Conservation (phyloP, 2,329 filamentous ascomycete genomes). For the Leptographium lundbergii region DNA sequence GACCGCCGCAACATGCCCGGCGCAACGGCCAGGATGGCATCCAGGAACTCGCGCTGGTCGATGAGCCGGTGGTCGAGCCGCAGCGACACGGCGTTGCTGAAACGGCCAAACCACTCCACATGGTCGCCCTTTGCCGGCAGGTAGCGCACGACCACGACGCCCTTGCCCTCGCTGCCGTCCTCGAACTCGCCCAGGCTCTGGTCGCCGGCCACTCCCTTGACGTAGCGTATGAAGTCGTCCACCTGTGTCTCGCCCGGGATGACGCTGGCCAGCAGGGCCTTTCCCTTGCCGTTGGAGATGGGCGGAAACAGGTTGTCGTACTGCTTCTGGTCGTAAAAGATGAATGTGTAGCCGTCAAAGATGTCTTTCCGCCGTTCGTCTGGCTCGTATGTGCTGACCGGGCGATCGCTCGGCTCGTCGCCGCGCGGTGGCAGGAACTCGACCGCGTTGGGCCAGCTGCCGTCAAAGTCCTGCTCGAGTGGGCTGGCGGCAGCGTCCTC, state of each 20-base stretch:
- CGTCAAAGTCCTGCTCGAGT: slow-evolving; percentile 70
- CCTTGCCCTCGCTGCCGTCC: slow-evolving; percentile 50
- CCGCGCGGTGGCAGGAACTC: slow-evolving; percentile 61
- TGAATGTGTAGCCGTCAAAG: slow-evolving; percentile 78
- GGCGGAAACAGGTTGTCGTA: slow-evolving; percentile 62
- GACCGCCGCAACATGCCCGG: slow-evolving; percentile 57
- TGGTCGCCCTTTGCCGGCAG: slow-evolving; percentile 42
- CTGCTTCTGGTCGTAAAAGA: slow-evolving; percentile 70
- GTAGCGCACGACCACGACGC: slow-evolving; percentile 68
- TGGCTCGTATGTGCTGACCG: slow-evolving; percentile 59
- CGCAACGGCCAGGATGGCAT: slow-evolving; percentile 75
- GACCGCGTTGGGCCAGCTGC: slow-evolving; percentile 63
- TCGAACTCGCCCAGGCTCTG: slow-evolving; percentile 56
- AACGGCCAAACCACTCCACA: slow-evolving; percentile 54
- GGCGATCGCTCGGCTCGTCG: slow-evolving; percentile 59
- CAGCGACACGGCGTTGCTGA: slow-evolving; percentile 57
- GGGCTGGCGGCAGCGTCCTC: slow-evolving; percentile 35
- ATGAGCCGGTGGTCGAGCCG: slow-evolving; percentile 70
- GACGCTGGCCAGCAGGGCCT: slow-evolving; percentile 57
- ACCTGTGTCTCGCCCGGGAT: slow-evolving; percentile 50
- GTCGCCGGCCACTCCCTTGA: slow-evolving; percentile 61
- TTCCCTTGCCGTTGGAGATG: slow-evolving; percentile 70
- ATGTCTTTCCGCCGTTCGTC: slow-evolving; percentile 52
- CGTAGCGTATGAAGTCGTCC: slow-evolving; percentile 65
- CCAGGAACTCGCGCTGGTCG: slow-evolving; percentile 82